Base-by-base conservation (phyloP, 2,329 filamentous ascomycete species). In the Alternaria angustiovoidea region DNA sequence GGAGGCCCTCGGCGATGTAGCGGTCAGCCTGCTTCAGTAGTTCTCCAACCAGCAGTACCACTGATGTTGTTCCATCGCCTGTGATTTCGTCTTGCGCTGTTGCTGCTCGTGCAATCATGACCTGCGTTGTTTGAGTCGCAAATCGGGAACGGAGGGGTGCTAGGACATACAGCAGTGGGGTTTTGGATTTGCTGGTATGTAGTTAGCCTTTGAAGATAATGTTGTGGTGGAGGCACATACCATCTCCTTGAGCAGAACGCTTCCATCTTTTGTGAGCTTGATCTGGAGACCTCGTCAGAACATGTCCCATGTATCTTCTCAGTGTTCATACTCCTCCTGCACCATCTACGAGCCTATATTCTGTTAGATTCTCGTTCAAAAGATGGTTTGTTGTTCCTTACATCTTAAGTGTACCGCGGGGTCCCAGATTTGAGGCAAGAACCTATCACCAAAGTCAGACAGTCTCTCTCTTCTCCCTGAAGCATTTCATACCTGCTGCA, bases 21-120 rank as follows among this genome's bases (percentile, higher is more conserved):
- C 95, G 88, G 79, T 98, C 92, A 61, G 95, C 95, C 84, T 99
- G 95, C 87, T 98, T 99, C 77, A 99, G 83, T 62, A 99, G 88
- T 84, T 99, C 95, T 79, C 95, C 95, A 52, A 99, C 94, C 78
- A 98, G 83, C 72, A 99, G 83, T 53, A 99, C 95, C 30, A 97
- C 94, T 47, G 93, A 97, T 42, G 95, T 99, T 72, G 95, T 99
- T 75, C 95, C 95, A 80, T 99, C 95, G 75, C 95, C 95, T 72
- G 93, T 96, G 72, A 99, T 99, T 75, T 99, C 95, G 80, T 99
- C 95, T 80, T 99, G 94, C 69, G 95, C 95, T 38, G 95, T 99
- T 59, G 95, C 95, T 74, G 94, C 93, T 76, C 88, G 83, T 64
- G 88, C 88, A 74, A 90, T 90, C 87, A 90, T 89, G 64, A 90